These are phyloP conservation scores for Laguncularia racemosa DNA, from an alignment of 345 rosid genomes.

Conservation along the genomic window DNA sequence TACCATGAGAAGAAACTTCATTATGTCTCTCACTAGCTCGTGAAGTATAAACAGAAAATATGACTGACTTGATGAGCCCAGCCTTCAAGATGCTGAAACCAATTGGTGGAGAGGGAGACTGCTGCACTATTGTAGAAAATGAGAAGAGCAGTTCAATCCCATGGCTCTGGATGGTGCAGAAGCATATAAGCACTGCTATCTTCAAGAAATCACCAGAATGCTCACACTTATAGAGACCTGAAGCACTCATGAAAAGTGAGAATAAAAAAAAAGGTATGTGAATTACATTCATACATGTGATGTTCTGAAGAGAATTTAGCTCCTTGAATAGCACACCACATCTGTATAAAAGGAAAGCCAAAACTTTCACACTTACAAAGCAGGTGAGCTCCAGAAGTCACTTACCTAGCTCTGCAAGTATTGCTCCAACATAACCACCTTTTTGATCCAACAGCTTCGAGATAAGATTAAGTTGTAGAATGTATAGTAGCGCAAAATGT, in stretches of 20 bases:
- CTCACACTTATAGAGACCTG: constrained; percentile 29
- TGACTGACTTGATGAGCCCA: constrained; percentile 35
- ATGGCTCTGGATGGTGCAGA: constrained; percentile 33
- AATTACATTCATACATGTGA: not conserved
- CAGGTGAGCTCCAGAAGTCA: not conserved
- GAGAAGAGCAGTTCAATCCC: constrained; percentile 34
- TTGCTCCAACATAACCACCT: constrained; percentile 13
- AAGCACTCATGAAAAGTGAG: constrained; percentile 2
- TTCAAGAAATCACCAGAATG: constrained; percentile 25
- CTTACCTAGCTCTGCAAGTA: constrained; percentile 30
- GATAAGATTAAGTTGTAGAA: constrained; percentile 27
- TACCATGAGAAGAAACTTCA: constrained; percentile 31
- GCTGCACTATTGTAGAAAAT: constrained; percentile 34
- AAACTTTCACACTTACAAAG: not conserved
- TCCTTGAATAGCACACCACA: too few species aligned
- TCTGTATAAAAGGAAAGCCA: too few species aligned
- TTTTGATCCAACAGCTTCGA: constrained; percentile 24
- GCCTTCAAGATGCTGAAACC: constrained; percentile 39
- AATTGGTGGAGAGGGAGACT: constrained; percentile 33
- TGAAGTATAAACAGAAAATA: constrained; percentile 32
- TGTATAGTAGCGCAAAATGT: constrained; percentile 30
- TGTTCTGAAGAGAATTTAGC: too few species aligned
- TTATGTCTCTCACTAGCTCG: constrained; percentile 14
- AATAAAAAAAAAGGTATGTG: not conserved
- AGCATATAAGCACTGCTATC: constrained; percentile 31